phyloP scores from a whole-genome alignment of 1,284 basidiomycete species.

The Ustilago shanxiensis region DNA sequence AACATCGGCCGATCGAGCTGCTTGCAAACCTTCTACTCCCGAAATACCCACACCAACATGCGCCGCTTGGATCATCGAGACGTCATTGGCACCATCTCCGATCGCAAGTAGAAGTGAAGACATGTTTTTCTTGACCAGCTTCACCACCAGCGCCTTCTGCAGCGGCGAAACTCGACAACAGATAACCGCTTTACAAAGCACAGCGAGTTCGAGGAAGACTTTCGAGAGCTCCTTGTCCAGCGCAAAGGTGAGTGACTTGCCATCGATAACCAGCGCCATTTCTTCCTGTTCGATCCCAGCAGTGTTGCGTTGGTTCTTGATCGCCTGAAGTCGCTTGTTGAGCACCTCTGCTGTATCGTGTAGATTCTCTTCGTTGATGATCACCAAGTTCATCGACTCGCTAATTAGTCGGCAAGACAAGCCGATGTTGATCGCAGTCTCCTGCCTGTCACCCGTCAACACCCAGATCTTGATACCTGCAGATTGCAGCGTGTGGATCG shows the following conservation, averaged over 20 bases:
- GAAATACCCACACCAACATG: slow-evolving; percentile 96
- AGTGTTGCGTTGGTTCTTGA: slow-evolving; percentile 86
- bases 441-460: slow-evolving; percentile 95
- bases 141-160: slow-evolving; percentile 97
- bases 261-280: slow-evolving; percentile 94
- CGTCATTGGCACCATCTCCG: slow-evolving; percentile 77
- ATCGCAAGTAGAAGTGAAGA: slow-evolving; percentile 93
- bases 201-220: slow-evolving; percentile 91
- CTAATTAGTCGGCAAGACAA: slow-evolving; percentile 96
- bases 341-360: slow-evolving; percentile 88
- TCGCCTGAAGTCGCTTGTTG: slow-evolving; percentile 86
- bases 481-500: slow-evolving; percentile 96
- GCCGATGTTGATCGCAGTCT: slow-evolving; percentile 99
- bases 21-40: slow-evolving; percentile 97
- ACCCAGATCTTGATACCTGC: slow-evolving; percentile 99
- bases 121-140: slow-evolving; percentile 96
- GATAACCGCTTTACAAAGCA: slow-evolving; percentile 97
- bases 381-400: slow-evolving; percentile 96
- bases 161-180: slow-evolving; percentile 98
- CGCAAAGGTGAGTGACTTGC: slow-evolving; percentile 91
- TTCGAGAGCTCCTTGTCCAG: slow-evolving; percentile 91
- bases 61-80: slow-evolving; percentile 77
- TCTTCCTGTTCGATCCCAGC: slow-evolving; percentile 89
- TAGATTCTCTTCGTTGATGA: slow-evolving; percentile 89
- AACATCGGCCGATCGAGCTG: slow-evolving; percentile 94